Percentiles rank a stretch among this genome's conserved stretches.
These are phyloP conservation scores for Zostera marina DNA, from an alignment of 116 monocot genomes.

Conservation along the genomic window DNA sequence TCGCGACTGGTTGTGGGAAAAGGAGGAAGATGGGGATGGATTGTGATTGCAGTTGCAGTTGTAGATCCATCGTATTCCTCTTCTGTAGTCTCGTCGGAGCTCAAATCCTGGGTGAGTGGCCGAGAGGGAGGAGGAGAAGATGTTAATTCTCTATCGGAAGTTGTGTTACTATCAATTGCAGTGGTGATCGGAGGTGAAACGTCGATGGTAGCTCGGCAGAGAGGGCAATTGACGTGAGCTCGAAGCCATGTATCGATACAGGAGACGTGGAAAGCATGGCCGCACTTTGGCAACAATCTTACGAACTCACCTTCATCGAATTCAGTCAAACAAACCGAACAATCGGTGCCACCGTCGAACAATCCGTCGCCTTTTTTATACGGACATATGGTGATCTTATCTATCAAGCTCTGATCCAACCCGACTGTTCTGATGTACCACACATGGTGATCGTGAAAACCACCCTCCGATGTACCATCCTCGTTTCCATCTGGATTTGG, in stretches of 20 bases:
- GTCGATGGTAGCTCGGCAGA: conserved; percentile 56
- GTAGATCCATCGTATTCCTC: background rate
- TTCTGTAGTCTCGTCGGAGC: background rate
- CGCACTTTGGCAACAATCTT: conserved; percentile 66
- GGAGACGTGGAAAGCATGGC: conserved; percentile 63
- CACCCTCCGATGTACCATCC: background rate
- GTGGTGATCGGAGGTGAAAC: background rate
- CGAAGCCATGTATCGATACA: conserved; percentile 88
- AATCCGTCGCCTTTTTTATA: conserved; percentile 30
- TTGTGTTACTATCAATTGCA: background rate
- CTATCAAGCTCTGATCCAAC: conserved; percentile 53
- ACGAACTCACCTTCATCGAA: conserved; percentile 65
- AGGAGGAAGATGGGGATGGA: background rate
- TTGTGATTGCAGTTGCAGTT: background rate
- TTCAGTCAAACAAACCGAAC: conserved; percentile 71
- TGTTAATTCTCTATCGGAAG: too few species aligned
- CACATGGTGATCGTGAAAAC: conserved; percentile 56
- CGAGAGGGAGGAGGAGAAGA: too few species aligned
- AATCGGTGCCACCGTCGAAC: conserved; percentile 40
- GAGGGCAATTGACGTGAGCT: conserved; percentile 73
- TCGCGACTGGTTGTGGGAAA: conserved; percentile 4
- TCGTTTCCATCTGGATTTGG: background rate
- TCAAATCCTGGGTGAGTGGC: too few species aligned
- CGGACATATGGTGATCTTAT: conserved; percentile 29
- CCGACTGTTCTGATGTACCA: conserved; percentile 75